Base-by-base conservation (phyloP, 306 rosid species). In the Malus orientalis region DNA sequence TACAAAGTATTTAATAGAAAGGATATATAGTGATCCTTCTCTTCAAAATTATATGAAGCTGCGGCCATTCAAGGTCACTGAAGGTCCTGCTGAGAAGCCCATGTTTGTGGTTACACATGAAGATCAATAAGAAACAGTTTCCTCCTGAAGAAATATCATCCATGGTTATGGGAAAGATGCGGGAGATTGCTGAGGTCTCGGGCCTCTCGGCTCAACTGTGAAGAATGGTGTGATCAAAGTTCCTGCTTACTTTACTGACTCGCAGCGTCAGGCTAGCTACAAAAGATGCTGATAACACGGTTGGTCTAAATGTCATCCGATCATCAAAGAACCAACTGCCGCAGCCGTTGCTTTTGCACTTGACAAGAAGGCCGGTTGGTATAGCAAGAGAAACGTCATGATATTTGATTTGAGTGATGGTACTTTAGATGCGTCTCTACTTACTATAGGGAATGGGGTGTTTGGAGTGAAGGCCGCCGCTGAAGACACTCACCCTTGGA, bases 291-390 rank as follows among this genome's bases (percentile, higher is more conserved):
- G 80, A 32, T 0, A 4, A 0, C 8, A 16, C 3, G 27, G 80
- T 45, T 7, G 80, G 80, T 1, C 80, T 76, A 6, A 55, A 67
- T 3, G 67, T 76, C 13, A 76, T 76, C 23, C 57, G 32, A 76
- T 76, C 3, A 76, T 76, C 74, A 67, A 76, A 1, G 59, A 76
- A 18, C 80, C 80, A 3, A 76, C 74, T 0, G 74, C 59, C 0
- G 67, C 80, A 16, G 74, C 74, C 0, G 23, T 67, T 55, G 80
- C 74, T 0, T 76, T 54, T 25, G 80, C 67, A 2, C 15, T 67
- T 44, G 80, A 76, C n/a, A 67, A 3, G 45, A 76, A 67, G 2
- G 2, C 38, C 1, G 38, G 38, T 6, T 33, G 4, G 38, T 33
- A 23, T 8, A 1, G 79, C 8, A 22, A 67, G 73, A 76, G 51